phyloP scores from a whole-genome alignment of 257 asterid genomes.

The Solanum rostratum region DNA sequence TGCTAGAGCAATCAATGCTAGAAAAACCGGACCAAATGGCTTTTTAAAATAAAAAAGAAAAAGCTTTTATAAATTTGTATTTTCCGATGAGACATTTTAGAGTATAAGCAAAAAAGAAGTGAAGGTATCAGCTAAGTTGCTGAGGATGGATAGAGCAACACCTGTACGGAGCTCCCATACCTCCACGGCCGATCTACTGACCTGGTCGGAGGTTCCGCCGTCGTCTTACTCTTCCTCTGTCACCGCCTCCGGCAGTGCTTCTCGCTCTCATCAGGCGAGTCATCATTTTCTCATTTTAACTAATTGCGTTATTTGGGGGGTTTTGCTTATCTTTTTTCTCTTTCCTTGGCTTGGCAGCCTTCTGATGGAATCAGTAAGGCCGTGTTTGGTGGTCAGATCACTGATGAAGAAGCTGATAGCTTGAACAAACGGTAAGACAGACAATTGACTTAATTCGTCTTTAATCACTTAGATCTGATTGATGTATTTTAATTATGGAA shows the following conservation, averaged over 20 bases:
- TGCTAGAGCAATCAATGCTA: background rate
- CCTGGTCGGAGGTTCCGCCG: conserved; percentile 49
- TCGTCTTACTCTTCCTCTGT: conserved; percentile 12
- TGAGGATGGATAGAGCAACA: conserved; percentile 19
- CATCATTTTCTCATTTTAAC: background rate
- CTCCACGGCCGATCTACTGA: conserved; percentile 62
- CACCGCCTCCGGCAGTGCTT: conserved; percentile 14
- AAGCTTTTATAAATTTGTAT: background rate
- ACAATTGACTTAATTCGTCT: background rate
- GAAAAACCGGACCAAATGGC: background rate
- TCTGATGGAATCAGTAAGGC: conserved; percentile 74
- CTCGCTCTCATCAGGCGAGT: conserved; percentile 40
- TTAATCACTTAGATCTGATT: background rate
- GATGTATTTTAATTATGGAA: background rate
- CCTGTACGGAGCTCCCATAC: conserved; percentile 49
- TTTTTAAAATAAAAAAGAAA: background rate
- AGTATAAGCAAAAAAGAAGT: background rate
- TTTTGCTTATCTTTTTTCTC: background rate
- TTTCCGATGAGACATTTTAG: background rate
- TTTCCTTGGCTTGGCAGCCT: conserved; percentile 21
- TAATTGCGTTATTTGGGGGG: background rate
- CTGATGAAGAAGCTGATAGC: conserved; percentile 84
- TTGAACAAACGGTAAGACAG: conserved; percentile 51
- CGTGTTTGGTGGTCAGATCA: conserved; percentile 81
- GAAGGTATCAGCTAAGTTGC: background rate